phyloP scores from a whole-genome alignment of 805 yeast genomes.

The Kuraishia borneana region DNA sequence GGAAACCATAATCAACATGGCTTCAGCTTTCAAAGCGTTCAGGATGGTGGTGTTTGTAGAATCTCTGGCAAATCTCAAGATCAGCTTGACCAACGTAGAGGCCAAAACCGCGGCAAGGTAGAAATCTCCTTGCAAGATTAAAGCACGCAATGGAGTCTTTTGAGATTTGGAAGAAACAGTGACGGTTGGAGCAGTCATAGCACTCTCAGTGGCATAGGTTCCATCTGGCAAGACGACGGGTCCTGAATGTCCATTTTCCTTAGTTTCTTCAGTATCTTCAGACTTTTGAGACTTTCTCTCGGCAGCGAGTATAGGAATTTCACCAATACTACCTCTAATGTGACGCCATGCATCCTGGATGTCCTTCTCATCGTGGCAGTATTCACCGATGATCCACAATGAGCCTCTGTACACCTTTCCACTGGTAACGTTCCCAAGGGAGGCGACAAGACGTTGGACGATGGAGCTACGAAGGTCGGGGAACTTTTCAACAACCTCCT shows the following conservation, averaged over 20 bases:
- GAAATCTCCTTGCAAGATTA: conserved; percentile 79
- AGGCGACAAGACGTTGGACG: conserved; percentile 45
- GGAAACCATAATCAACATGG: conserved; percentile 84
- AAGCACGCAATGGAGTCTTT: conserved; percentile 69
- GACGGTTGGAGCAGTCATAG: conserved; percentile 38
- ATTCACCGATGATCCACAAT: conserved; percentile 95
- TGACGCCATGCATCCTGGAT: conserved; percentile 82
- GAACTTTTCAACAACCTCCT: conserved; percentile 88
- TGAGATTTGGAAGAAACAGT: conserved; percentile 23
- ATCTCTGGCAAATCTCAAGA: conserved; percentile 58
- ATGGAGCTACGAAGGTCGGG: conserved; percentile 66
- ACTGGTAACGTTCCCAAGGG: conserved; percentile 61
- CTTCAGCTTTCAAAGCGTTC: conserved; percentile 91
- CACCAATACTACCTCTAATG: conserved; percentile 76
- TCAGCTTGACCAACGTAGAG: conserved; percentile 79
- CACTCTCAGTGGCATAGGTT: conserved; percentile 93
- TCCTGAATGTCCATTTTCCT: conserved; percentile 31
- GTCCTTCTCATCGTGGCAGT: conserved; percentile 56
- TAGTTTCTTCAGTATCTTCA: conserved; percentile 20
- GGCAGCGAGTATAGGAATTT: conserved; percentile 76
- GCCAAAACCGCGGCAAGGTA: conserved; percentile 84
- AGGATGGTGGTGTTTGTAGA: conserved; percentile 38
- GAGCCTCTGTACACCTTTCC: conserved; percentile 92
- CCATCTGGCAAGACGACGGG: conserved; percentile 97
- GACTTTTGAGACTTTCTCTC: conserved; percentile 37